Percentiles rank a stretch among this genome's conserved stretches.
Conservation (phyloP, 2,329 filamentous ascomycete species). For the Xylariaceae sp. region DNA sequence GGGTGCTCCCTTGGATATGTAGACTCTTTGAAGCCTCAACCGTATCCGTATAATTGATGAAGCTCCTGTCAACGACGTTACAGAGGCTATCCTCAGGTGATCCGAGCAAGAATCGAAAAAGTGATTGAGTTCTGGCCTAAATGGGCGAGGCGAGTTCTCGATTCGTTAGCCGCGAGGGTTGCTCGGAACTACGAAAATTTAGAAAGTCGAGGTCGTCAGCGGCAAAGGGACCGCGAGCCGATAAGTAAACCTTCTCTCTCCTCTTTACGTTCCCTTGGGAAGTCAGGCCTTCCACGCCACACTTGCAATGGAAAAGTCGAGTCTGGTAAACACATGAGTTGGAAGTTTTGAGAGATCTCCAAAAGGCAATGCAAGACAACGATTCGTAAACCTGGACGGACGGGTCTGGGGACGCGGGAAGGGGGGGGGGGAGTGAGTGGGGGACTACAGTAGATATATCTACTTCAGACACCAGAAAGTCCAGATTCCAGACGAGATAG, state of each 20-base stretch:
- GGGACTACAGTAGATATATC: conserved; percentile 4
- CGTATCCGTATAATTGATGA: conserved; percentile 1
- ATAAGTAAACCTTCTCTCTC: conserved; percentile 1
- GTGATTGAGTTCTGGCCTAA: conserved; percentile 7
- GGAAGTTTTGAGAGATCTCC: not conserved
- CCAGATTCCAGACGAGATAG: not conserved
- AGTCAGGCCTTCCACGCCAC: conserved; percentile 17
- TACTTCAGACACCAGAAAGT: not conserved
- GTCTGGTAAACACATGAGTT: not conserved
- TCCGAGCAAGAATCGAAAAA: conserved; percentile 4
- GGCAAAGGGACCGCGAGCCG: conserved; percentile 12
- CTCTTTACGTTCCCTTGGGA: conserved; percentile 7
- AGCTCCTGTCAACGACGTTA: not conserved
- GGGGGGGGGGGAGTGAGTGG: too few relatives aligned
- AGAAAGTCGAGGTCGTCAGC: conserved; percentile 15
- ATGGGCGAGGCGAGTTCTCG: conserved; percentile 1
- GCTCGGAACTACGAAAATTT: conserved; percentile 11
- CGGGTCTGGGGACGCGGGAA: conserved; percentile 20
- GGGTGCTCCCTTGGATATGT: conserved; percentile 5
- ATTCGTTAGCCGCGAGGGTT: conserved; percentile 9
- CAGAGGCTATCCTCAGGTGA: conserved; percentile 3
- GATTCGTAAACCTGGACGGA: conserved; percentile 10
- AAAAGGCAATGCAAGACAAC: not conserved
- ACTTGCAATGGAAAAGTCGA: conserved; percentile 2
- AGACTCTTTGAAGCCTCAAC: conserved; percentile 4